Evolutionary conservation across 129 eudicot species (phyloP), one percentile per base, ranked within the genome.

Genomic region (Pseudognaphalium luteoalbum): DNA sequence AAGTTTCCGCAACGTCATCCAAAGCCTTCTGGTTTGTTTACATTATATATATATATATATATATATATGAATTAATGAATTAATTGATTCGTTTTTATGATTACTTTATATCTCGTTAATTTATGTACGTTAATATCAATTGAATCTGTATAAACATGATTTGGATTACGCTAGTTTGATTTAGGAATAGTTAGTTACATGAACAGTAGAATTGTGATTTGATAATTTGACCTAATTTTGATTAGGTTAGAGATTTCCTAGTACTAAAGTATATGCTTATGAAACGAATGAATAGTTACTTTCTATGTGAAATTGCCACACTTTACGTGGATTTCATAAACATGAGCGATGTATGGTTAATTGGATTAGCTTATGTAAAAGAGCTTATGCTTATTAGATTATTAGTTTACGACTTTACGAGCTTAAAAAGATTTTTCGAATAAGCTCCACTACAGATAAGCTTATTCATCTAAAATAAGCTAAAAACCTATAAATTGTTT

Each of bases 1-100:
- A 87, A 89, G 78, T 92, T 92, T 56, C 97, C 96, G 2, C 88
- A 76, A 75, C 86, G 96, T 59, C 96, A 86, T 84, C 83, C 87
- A 34, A 84, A 86, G 77, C 79, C 92, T 8, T 60, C 92, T 60
- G 90, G 90, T 88, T 81, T 56, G 50, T 65, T 2, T 54, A 54
- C 50, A 20, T 71, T 6, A n/a, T n/a, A n/a, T n/a, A n/a, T n/a
- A n/a, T n/a, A n/a, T 51, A 16, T 15, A 4, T 64, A 0, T 60
- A 1, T 61, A 17, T 59, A 15, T 63, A 77, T 33, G 15, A 32
- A 32, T 32, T 32, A 32, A 30, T 1, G 33, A 30, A 32, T 32
- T 32, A 35, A 41, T 68, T 66, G 28, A 72, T 68, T 66, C 59
- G 58, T 50, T 4, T 50, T 21, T 59, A 4, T 50, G 29, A 11